Conservation (phyloP, 1,139 yeast genomes). For the Taphrina populina region DNA sequence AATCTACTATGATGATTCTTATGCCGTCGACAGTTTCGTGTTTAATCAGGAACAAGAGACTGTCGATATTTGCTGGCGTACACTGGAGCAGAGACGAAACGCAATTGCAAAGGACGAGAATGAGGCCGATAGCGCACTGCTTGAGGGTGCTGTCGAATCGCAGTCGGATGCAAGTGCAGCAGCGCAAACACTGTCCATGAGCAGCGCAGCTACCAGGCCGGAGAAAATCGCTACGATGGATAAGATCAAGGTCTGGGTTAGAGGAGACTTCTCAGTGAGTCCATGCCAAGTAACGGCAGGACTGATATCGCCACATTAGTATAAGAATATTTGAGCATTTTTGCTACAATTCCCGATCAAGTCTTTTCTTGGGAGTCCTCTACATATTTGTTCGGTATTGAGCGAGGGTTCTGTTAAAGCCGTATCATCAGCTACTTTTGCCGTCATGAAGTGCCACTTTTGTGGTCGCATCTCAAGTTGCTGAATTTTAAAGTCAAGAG, state of each 20-base stretch:
- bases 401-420: too few species aligned
- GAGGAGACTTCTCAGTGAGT: slow-evolving; percentile 25
- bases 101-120: slow-evolving; percentile 13
- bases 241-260: slow-evolving; percentile 22
- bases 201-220: not conserved
- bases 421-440: too few species aligned
- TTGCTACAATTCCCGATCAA: too few species aligned
- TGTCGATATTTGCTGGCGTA: slow-evolving; percentile 18
- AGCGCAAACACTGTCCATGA: too few species aligned
- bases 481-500: too few species aligned
- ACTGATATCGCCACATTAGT: too few species aligned
- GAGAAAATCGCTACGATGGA: slow-evolving; percentile 12
- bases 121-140: not conserved
- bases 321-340: too few species aligned
- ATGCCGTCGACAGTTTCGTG: slow-evolving; percentile 16
- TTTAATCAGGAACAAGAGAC: slow-evolving; percentile 20
- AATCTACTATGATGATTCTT: slow-evolving; percentile 85
- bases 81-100: slow-evolving; percentile 3
- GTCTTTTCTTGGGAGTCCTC: too few species aligned
- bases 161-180: not conserved
- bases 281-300: slow-evolving; percentile 30
- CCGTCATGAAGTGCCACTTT: too few species aligned
- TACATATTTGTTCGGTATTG: too few species aligned
- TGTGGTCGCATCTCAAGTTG: too few species aligned
- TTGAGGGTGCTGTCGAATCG: not conserved